phyloP scores from a whole-genome alignment of 345 rosid genomes.

The Melaleuca alternifolia region DNA sequence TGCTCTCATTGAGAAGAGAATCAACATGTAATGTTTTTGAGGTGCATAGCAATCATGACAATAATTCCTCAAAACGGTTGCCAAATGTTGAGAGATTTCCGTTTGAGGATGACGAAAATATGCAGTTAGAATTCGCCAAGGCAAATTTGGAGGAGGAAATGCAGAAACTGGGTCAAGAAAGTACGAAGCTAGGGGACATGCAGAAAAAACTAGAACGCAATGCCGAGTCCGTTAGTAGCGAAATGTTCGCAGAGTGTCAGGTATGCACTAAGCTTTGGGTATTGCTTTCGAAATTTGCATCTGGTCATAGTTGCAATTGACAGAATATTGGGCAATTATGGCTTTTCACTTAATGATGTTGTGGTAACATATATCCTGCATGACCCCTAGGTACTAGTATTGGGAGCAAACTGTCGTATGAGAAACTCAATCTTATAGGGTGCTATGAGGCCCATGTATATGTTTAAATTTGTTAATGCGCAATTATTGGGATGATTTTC shows the following conservation, averaged over 20 bases:
- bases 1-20: conserved; percentile 12
- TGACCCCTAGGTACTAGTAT: background rate
- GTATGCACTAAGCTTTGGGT: background rate
- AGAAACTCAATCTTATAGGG: background rate
- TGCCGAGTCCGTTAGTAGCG: conserved; percentile 90
- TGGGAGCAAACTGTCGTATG: background rate
- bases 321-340: background rate
- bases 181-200: conserved; percentile 53
- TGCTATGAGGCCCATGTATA: background rate
- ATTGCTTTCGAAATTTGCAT: background rate
- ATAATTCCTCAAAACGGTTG: background rate
- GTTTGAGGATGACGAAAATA: conserved; percentile 8
- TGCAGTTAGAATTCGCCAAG: conserved; percentile 28
- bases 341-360: background rate
- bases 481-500: background rate
- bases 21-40: conserved; percentile 4
- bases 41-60: conserved; percentile 14
- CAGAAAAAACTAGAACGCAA: conserved; percentile 84
- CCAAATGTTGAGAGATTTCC: conserved; percentile 10
- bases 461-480: background rate
- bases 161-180: conserved; percentile 43
- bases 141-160: conserved; percentile 71
- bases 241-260: conserved; percentile 97
- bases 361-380: background rate
- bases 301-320: background rate